phyloP scores from a whole-genome alignment of 495 filamentous ascomycete genomes.

The Neurospora cerealis region DNA sequence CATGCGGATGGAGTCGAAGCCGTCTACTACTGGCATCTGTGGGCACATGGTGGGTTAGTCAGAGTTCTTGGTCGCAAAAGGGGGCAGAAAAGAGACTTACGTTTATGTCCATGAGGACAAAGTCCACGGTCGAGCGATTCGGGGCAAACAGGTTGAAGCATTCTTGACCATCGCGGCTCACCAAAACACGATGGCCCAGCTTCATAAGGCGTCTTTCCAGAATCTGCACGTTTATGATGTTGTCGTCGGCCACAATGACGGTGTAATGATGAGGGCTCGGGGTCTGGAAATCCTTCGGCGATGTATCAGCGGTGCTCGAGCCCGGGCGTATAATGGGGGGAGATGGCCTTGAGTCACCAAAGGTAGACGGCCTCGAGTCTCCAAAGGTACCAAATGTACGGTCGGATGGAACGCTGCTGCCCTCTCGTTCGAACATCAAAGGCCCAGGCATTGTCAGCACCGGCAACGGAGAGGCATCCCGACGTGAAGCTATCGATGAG shows the following conservation, averaged over 20 bases:
- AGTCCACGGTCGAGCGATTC: conserved; percentile 12
- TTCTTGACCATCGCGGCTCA: conserved; percentile 73
- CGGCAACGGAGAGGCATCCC: conserved; percentile 14
- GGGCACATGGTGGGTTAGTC: neutral
- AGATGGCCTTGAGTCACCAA: neutral
- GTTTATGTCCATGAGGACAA: conserved; percentile 18
- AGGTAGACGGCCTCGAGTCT: neutral
- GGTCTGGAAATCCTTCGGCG: conserved; percentile 4
- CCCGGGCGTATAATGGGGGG: conserved; percentile 1
- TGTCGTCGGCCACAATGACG: conserved; percentile 74
- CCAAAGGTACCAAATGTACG: neutral
- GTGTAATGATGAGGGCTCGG: conserved; percentile 33
- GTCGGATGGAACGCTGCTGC: conserved; percentile 2
- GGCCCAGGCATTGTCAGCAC: conserved; percentile 9
- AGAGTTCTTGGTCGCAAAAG: neutral
- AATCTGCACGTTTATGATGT: conserved; percentile 73
- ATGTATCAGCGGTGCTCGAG: neutral
- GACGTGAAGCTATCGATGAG: conserved; percentile 9
- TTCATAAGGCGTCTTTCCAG: conserved; percentile 65
- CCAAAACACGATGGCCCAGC: conserved; percentile 52
- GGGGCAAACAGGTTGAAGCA: conserved; percentile 50
- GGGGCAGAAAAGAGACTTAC: conserved; percentile 2
- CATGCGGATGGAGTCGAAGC: conserved; percentile 8
- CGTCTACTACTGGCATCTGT: conserved; percentile 18
- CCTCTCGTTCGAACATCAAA: neutral